A percentile compares a stretch with the other conserved stretches of the same genome.
These are phyloP conservation scores for Xerocomus minutiporus DNA, from an alignment of 1,284 basidiomycete genomes.

Conservation along the genomic window DNA sequence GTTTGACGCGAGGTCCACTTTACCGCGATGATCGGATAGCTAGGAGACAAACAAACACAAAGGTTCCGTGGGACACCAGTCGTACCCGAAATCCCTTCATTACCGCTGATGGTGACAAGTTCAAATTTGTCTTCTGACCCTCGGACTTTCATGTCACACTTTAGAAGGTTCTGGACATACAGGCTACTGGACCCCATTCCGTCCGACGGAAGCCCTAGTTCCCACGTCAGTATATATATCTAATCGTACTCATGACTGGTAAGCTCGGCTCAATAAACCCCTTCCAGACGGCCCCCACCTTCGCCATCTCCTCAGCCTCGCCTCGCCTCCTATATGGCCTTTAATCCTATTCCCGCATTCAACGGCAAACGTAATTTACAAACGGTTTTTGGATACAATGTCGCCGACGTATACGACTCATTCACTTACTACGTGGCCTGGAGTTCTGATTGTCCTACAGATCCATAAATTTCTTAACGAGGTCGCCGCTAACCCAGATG, in stretches of 20 bases:
- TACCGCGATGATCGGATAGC: not conserved
- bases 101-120: not conserved
- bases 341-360: not conserved
- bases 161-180: not conserved
- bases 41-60: not conserved
- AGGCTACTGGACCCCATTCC: not conserved
- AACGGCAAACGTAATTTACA: not conserved
- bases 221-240: not conserved
- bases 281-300: not conserved
- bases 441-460: not conserved
- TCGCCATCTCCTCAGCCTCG: not conserved
- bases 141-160: not conserved
- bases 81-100: not conserved
- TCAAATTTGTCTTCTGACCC: not conserved
- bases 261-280: not conserved
- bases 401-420: not conserved
- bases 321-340: not conserved
- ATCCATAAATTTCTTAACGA: not conserved
- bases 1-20: not conserved
- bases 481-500: not conserved
- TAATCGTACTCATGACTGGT: not conserved
- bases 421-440: not conserved
- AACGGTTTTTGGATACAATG: not conserved
- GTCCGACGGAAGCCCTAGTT: not conserved
- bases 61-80: not conserved